A percentile compares a stretch with the other conserved stretches of the same genome.
Evolutionary conservation across 176 grass and related monocot species (phyloP).

Genomic region (Aechmea fasciata): DNA sequence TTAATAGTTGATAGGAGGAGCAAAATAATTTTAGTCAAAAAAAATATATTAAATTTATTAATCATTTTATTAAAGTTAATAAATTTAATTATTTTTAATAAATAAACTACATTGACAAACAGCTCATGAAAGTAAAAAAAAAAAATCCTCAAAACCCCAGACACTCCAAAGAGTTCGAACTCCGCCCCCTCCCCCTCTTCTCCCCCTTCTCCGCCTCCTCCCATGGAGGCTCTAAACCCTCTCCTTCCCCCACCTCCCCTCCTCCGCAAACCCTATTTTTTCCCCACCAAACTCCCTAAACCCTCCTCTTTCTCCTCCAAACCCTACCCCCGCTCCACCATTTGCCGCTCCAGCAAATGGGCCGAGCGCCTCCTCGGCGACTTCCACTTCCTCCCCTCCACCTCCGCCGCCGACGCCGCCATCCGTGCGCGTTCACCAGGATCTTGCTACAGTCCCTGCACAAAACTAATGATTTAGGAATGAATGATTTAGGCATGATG

Average conservation of each 20-base stretch:
- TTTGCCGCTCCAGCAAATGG: constrained; percentile 76
- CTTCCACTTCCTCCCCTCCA: constrained; percentile 56
- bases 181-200: neutral
- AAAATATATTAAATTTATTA: no score
- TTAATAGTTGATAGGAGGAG: no score
- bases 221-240: constrained; percentile 45
- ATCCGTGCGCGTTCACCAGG: no score
- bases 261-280: neutral
- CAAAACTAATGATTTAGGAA: no score
- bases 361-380: constrained; percentile 87
- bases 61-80: no score
- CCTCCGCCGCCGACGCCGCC: constrained; percentile 19
- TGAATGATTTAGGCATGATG: no score
- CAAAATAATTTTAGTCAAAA: no score
- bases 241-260: constrained; percentile 15
- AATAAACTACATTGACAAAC: no score
- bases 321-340: neutral
- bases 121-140: no score
- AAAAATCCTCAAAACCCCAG: no score
- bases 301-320: constrained; percentile 22
- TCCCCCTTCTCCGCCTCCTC: neutral
- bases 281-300: constrained; percentile 21
- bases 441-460: no score
- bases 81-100: no score
- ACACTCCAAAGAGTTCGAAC: neutral